These are phyloP conservation scores for Pythium grandisporangium DNA, from an alignment of 352 stramenopile genomes.

Conservation along the genomic window DNA sequence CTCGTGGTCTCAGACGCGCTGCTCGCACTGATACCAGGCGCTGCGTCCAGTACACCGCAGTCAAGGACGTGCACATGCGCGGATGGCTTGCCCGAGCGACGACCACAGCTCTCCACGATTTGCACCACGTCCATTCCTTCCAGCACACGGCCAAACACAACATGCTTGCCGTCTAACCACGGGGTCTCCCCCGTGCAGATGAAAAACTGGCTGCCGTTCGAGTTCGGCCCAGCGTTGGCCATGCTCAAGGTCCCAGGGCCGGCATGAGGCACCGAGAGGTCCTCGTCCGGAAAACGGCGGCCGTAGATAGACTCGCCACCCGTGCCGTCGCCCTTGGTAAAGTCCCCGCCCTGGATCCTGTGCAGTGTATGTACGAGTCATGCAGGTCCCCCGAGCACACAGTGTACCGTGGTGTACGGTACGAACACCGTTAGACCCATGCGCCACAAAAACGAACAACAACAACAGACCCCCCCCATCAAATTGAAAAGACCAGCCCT, in stretches of 20 bases:
- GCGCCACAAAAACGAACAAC: background rate
- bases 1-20: background rate
- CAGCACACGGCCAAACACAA: conserved; percentile 91
- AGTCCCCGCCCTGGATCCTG: conserved; percentile 92
- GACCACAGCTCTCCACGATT: conserved; percentile 69
- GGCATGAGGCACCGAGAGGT: conserved; percentile 60
- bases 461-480: too few species aligned
- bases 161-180: conserved; percentile 96
- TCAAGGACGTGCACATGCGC: conserved; percentile 89
- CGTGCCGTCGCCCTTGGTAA: conserved; percentile 89
- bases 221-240: conserved; percentile 84
- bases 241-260: conserved; percentile 79
- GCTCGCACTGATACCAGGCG: background rate
- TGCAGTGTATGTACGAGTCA: background rate
- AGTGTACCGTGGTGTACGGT: too few species aligned
- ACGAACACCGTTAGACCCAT: too few species aligned
- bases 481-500: too few species aligned
- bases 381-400: background rate
- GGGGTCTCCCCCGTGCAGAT: conserved; percentile 92
- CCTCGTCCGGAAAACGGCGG: conserved; percentile 89
- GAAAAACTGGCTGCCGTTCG: conserved; percentile 95
- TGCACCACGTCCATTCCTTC: conserved; percentile 92
- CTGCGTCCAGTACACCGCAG: conserved; percentile 35
- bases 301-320: conserved; percentile 95
- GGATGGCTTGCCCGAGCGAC: conserved; percentile 81